phyloP scores from a whole-genome alignment of 1,284 basidiomycete genomes.

The Microbotryum saponariae region DNA sequence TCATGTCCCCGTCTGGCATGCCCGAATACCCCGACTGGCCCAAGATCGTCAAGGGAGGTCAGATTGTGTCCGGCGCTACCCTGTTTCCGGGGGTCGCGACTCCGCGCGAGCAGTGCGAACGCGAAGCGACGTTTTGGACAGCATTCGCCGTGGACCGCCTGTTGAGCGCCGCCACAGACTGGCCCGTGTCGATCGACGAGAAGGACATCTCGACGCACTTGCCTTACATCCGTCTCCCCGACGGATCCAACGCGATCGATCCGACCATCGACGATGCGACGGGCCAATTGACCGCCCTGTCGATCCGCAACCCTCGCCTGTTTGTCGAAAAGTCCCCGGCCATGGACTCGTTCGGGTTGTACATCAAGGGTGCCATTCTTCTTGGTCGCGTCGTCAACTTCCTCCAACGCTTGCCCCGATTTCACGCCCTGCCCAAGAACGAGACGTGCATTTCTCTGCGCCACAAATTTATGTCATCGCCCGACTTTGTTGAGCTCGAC shows the following conservation, averaged over 20 bases:
- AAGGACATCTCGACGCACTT: conserved; percentile 28
- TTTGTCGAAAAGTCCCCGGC: conserved; percentile 13
- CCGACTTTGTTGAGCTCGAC: conserved; percentile 27
- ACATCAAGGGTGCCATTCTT: conserved; percentile 26
- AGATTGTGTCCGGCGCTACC: too few species aligned
- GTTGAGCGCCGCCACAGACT: conserved; percentile 7
- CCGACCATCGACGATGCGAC: neutral
- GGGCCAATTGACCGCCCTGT: conserved; percentile 14
- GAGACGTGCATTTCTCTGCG: conserved; percentile 5
- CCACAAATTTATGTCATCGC: neutral
- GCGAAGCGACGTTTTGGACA: conserved; percentile 26
- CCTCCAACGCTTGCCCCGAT: conserved; percentile 21
- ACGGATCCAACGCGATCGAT: neutral
- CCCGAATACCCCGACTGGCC: neutral
- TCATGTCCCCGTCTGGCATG: conserved; percentile 17
- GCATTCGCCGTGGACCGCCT: conserved; percentile 29
- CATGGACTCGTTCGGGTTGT: conserved; percentile 24
- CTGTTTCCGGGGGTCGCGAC: neutral
- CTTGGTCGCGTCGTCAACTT: conserved; percentile 30
- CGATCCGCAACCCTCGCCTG: conserved; percentile 12
- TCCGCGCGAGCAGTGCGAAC: conserved; percentile 23
- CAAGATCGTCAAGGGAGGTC: neutral
- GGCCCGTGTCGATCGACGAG: conserved; percentile 29
- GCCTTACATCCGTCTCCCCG: conserved; percentile 9
- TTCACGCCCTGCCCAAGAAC: conserved; percentile 2